A percentile compares a stretch with the other conserved stretches of the same genome.
These are phyloP conservation scores for Hyaloscypha variabilis DNA, from an alignment of 495 filamentous ascomycete genomes.

Conservation along the genomic window DNA sequence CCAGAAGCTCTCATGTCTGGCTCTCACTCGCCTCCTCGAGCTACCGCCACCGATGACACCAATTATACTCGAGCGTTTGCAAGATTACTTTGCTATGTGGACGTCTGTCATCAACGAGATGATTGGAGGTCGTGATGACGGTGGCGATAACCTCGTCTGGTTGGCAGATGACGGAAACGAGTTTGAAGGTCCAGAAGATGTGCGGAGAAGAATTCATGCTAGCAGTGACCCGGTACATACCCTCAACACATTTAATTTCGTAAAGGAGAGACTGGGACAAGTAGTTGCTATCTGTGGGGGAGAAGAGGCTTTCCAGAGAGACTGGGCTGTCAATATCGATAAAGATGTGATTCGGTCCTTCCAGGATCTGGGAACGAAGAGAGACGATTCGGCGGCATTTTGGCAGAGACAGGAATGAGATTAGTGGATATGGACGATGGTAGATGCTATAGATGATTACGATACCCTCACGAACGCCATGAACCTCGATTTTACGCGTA, in stretches of 20 bases:
- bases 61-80: slow-evolving; percentile 46
- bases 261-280: slow-evolving; percentile 65
- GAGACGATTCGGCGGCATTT: slow-evolving; percentile 13
- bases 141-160: slow-evolving; percentile 59
- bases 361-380: slow-evolving; percentile 29
- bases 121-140: slow-evolving; percentile 29
- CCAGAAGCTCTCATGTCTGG: slow-evolving; percentile 82
- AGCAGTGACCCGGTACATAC: slow-evolving; percentile 70
- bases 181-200: slow-evolving; percentile 69
- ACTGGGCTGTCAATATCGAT: slow-evolving; percentile 90
- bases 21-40: slow-evolving; percentile 77
- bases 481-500: not conserved
- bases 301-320: slow-evolving; percentile 68
- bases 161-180: slow-evolving; percentile 64
- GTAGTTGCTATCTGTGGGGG: slow-evolving; percentile 73
- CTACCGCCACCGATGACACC: slow-evolving; percentile 52
- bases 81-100: slow-evolving; percentile 59
- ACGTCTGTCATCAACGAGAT: slow-evolving; percentile 48
- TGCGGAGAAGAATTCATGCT: slow-evolving; percentile 51
- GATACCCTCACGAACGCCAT: slow-evolving; percentile 5
- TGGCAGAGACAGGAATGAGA: slow-evolving; percentile 20
- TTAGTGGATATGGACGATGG: not conserved
- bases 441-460: slow-evolving; percentile 13
- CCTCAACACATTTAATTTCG: slow-evolving; percentile 69
- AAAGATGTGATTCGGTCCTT: slow-evolving; percentile 75